Conservation (phyloP, 352 stramenopile genomes). For the Globisporangium spiculum region DNA sequence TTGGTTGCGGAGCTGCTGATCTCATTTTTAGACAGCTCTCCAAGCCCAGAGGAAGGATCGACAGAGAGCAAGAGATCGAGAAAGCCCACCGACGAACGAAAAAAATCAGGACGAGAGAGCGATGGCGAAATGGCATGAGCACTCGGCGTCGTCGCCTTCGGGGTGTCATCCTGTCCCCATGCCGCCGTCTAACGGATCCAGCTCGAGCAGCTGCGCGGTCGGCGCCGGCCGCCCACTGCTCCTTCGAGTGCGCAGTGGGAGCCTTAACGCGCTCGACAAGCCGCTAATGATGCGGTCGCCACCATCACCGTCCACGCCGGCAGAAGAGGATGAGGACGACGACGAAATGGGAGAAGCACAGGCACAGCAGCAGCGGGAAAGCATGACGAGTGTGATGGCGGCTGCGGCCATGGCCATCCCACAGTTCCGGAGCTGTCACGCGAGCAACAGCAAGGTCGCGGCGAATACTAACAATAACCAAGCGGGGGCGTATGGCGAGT, state of each 20-base stretch:
- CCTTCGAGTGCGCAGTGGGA: slow-evolving; percentile 15
- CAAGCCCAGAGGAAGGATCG: slow-evolving; percentile 8
- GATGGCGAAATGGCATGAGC: slow-evolving; percentile 18
- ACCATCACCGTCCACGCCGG: background rate
- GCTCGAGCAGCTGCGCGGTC: background rate
- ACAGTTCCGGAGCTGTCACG: slow-evolving; percentile 43
- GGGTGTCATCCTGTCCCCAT: background rate
- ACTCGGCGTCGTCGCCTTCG: background rate
- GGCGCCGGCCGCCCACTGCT: slow-evolving; percentile 1
- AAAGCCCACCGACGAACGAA: background rate
- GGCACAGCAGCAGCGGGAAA: background rate
- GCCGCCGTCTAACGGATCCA: background rate
- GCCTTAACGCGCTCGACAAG: slow-evolving; percentile 17
- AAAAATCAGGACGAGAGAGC: slow-evolving; percentile 4
- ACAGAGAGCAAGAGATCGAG: background rate
- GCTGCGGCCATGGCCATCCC: slow-evolving; percentile 34
- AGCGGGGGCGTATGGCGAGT: slow-evolving; percentile 17
- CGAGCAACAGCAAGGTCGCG: slow-evolving; percentile 19
- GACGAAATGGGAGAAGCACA: background rate
- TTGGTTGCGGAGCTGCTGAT: background rate
- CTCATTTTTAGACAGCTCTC: slow-evolving; percentile 8
- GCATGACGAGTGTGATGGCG: slow-evolving; percentile 5
- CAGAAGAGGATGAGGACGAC: background rate
- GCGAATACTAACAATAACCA: slow-evolving; percentile 17
- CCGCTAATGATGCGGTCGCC: slow-evolving; percentile 1